Evolutionary conservation across 495 filamentous ascomycete species (phyloP), one percentile per base, ranked within the genome.

Genomic region (Penicillium longicatenatum): DNA sequence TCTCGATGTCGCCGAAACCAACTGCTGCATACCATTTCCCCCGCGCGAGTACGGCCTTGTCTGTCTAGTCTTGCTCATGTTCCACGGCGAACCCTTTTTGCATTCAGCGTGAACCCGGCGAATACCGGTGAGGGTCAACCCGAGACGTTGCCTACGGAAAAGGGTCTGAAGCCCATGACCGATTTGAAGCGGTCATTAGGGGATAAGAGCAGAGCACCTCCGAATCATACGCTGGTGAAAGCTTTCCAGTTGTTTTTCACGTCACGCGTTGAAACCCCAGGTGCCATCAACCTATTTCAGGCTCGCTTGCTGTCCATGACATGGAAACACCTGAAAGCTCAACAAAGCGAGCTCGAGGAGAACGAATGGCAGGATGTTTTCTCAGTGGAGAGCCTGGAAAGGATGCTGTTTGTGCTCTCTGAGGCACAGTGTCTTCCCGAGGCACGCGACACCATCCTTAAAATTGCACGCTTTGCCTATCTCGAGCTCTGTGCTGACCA

Each of bases 201-300:
- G 8, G 67, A 72, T 44, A 72, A 70, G 50, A 72, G 68, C 58
- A 60, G 91, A 50, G 77, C 80, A 8, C 91, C 89, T 20, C 69
- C 82, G 12, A 72, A 74, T 12, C 64, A 79, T 24, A 80, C 86
- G n/a, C 68, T 96, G 0, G 70, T 82, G 0, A 71, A 77, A 21
- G 90, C 88, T 21, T 89, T 89, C 61, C 76, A 72, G 50, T 72
- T 77, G 6, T 90, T 95, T 58, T 83, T 94, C 50, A 70, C 72
- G 7, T 72, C 77, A 45, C 86, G 88, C 59, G 64, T 74, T 14
- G 68, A 72, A 46, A 66, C 69, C 17, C 65, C 74, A 1, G 74
- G 77, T 20, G 59, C 79, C 1, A 69, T 93, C 22, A 89, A 86
- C 56, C 79, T 83, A 20, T 84, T 85, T 30, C 87, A 96, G 65